phyloP scores from a whole-genome alignment of 164 flowering plant genomes.

The Berberis thunbergii region DNA sequence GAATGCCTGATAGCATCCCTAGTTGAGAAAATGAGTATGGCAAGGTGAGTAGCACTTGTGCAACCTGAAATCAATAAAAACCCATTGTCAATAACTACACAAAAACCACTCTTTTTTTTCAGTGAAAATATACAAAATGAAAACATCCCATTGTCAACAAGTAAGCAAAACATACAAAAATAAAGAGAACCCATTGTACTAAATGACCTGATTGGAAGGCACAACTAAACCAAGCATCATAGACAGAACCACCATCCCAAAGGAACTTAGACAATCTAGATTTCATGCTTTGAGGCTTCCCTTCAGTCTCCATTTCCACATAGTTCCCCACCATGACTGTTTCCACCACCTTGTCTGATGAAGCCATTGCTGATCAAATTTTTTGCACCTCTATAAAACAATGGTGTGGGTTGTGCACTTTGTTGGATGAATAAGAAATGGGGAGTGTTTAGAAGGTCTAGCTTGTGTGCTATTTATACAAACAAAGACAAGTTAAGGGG shows the following conservation, averaged over 20 bases:
- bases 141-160: background rate
- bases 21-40: slow-evolving; percentile 95
- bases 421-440: slow-evolving; percentile 22
- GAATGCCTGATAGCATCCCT: slow-evolving; percentile 78
- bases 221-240: slow-evolving; percentile 99
- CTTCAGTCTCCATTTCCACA: slow-evolving; percentile 90
- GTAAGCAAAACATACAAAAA: background rate
- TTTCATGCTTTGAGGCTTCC: slow-evolving; percentile 41
- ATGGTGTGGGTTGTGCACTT: slow-evolving; percentile 9
- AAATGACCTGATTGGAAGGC: slow-evolving; percentile 90
- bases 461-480: slow-evolving; percentile 15
- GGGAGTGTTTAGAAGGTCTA: slow-evolving; percentile 19
- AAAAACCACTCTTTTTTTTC: no score
- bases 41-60: slow-evolving; percentile 80
- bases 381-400: no score
- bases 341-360: slow-evolving; percentile 61
- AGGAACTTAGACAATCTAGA: slow-evolving; percentile 52
- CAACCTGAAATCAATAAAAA: slow-evolving; percentile 53
- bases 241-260: slow-evolving; percentile 97
- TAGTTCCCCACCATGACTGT: slow-evolving; percentile 78
- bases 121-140: background rate
- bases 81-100: background rate
- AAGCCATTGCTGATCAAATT: slow-evolving; percentile 21
- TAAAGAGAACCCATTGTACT: background rate
- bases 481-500: background rate